Percentiles rank a stretch among this genome's conserved stretches.
Evolutionary conservation across 2,329 filamentous ascomycete genomes (phyloP).

Genomic region (Nigrospora sphaerica): DNA sequence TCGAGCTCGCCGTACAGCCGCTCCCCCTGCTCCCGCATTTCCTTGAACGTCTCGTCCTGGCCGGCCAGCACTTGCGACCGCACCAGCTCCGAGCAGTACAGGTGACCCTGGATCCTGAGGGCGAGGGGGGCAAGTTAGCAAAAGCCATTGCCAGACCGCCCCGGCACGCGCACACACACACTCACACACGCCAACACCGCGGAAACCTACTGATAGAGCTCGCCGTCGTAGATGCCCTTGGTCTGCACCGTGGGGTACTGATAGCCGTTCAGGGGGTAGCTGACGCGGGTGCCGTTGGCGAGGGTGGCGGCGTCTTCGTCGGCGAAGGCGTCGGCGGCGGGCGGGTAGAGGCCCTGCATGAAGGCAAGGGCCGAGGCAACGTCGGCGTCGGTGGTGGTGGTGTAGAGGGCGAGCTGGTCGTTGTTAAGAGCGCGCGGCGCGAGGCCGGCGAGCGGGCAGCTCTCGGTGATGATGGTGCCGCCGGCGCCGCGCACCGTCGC

Average conservation of each 20-base stretch:
- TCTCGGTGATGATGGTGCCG: conserved; percentile 17
- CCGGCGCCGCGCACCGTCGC: conserved; percentile 10
- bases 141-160: no score
- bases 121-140: no score
- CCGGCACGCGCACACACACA: no score
- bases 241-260: conserved; percentile 67
- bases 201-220: conserved; percentile 25
- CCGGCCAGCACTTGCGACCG: conserved; percentile 18
- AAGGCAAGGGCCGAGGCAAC: conserved; percentile 68
- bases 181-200: conserved; percentile 22
- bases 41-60: conserved; percentile 7
- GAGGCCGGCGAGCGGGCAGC: conserved; percentile 34
- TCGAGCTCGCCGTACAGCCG: conserved; percentile 37
- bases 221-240: conserved; percentile 35
- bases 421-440: conserved; percentile 39
- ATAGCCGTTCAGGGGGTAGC: conserved; percentile 68
- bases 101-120: conserved; percentile 29
- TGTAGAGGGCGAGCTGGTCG: conserved; percentile 33
- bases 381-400: conserved; percentile 38
- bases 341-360: conserved; percentile 79
- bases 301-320: conserved; percentile 42
- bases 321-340: conserved; percentile 36
- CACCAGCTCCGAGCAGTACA: conserved; percentile 29
- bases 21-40: conserved; percentile 15
- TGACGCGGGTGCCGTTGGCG: conserved; percentile 50